Percentiles rank a stretch among this genome's conserved stretches.
These are phyloP conservation scores for Polytolypa hystricis DNA, from an alignment of 2,329 filamentous ascomycete genomes.

Conservation along the genomic window DNA sequence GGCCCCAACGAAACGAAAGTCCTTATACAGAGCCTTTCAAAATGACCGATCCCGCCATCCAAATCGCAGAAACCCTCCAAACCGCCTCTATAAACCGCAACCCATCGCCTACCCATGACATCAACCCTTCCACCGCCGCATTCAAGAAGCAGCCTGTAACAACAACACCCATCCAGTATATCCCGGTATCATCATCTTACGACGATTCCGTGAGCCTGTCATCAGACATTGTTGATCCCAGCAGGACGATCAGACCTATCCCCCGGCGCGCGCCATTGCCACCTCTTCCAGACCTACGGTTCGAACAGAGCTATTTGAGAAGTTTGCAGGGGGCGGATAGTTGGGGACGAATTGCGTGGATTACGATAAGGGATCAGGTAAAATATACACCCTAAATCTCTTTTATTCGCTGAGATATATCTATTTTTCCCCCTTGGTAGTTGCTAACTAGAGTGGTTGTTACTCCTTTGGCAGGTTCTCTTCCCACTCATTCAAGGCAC, in stretches of 20 bases:
- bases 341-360: slow-evolving; percentile 68
- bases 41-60: slow-evolving; percentile 50
- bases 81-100: slow-evolving; percentile 63
- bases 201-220: slow-evolving; percentile 33
- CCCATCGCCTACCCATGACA: slow-evolving; percentile 62
- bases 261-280: slow-evolving; percentile 48
- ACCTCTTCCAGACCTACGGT: slow-evolving; percentile 68
- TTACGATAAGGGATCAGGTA: slow-evolving; percentile 85
- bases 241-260: slow-evolving; percentile 24
- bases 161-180: slow-evolving; percentile 19
- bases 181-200: not conserved
- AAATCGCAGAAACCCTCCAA: slow-evolving; percentile 71
- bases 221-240: slow-evolving; percentile 36
- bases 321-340: slow-evolving; percentile 72
- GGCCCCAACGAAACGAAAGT: too few relatives aligned
- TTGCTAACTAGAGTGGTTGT: not conserved
- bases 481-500: slow-evolving; percentile 81
- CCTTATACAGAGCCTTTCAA: too few relatives aligned
- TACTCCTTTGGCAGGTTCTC: slow-evolving; percentile 49
- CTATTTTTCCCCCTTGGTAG: too few relatives aligned
- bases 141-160: slow-evolving; percentile 54
- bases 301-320: slow-evolving; percentile 95
- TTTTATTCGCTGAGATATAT: not conserved
- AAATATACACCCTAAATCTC: slow-evolving; percentile 1
- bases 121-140: slow-evolving; percentile 68